Evolutionary conservation across 352 stramenopile genomes (phyloP), one percentile per base, ranked within the genome.

Genomic region (Phytophthora idaei): DNA sequence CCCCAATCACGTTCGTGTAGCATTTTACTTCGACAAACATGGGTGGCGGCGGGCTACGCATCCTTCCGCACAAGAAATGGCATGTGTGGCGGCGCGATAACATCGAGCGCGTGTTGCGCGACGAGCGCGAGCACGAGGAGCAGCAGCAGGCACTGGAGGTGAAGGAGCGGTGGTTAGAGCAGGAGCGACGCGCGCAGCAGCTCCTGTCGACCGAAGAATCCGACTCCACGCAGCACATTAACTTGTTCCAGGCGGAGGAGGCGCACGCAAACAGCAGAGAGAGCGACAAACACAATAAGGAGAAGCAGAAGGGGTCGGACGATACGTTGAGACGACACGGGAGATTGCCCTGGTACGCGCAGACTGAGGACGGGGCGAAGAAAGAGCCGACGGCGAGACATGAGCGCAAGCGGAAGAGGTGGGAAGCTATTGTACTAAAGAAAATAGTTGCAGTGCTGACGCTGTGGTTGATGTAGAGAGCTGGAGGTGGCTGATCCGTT

Each of bases 21-120:
- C 21, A 21, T 21, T 32, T 56, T 56, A 8, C 5, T 34, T 6
- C 25, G 14, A 5, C 25, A 15, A 62, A 10, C 21, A 90, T 90
- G 82, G 82, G 82, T 63, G 82, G 82, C 28, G 82, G 82, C 39
- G 82, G 82, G n/a, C 59, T 91, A 28, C 83, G 78, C 25, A 85
- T 91, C 52, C 69, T 91, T 7, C 76, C 76, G 5, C 83, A 91
- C 57, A 95, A 95, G 77, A 90, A 83, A 54, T 95, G 87, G 87
- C 85, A 95, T 64, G 87, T 95, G 28, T 95, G 87, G 87, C 83
- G 83, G 8, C 79, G 85, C 15, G 85, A 94, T 49, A 93, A 93
- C 73, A 89, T 93, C 49, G 85, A 93, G 67, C 85, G 85, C 46
- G 85, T 94, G 62, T 53, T 77, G 28, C 74, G 80, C 9, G 85